Base-by-base conservation (phyloP, 768 basidiomycete species). In the Russula compacta region DNA sequence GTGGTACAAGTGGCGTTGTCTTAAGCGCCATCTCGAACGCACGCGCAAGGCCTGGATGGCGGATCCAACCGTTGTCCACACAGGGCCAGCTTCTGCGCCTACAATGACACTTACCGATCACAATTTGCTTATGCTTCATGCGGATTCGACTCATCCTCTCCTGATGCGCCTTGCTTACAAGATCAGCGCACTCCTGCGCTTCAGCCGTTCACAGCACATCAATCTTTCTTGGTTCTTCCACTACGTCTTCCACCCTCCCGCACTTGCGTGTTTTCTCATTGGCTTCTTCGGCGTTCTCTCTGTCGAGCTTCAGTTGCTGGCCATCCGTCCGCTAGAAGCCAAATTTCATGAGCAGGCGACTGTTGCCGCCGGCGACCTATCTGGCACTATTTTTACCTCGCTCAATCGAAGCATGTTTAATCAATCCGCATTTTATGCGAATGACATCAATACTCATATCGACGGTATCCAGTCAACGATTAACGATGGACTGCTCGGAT, bases 201-300 rank as follows among this genome's bases (percentile, higher is more conserved):
- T 92, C 60, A 78, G 79, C 8, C 80, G 85, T 6, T 73, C 78
- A 40, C 79, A 87, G 61, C 82, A 90, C 67, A 81, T 79, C 29
- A 81, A 89, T 67, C 73, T 91, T 17, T 83, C 85, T 60, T 99
- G 93, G 92, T 92, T 95, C 73, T 78, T 89, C 68, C 81, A 89
- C 67, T 97, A 97, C 74, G 77, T 99, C 60, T 91, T 93, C 72
- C 90, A 98, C 69, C 84, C 92, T 2, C 89, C 92, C 1, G 94
- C 92, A 0, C 80, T 95, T 48, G 87, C 91, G 0, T 90, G 94
- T 69, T 85, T 99, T 71, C 81, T 94, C 63, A 90, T 98, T 67
- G 94, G 95, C n/a, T 75, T 94, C 66, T 84, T 98, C 66, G 95
- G 95, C 10, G 73, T 98, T 12, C 72, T 98, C 49, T 85, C 86